Conservation (phyloP, 768 basidiomycete genomes). For the Leucocoprinus leucothites region DNA sequence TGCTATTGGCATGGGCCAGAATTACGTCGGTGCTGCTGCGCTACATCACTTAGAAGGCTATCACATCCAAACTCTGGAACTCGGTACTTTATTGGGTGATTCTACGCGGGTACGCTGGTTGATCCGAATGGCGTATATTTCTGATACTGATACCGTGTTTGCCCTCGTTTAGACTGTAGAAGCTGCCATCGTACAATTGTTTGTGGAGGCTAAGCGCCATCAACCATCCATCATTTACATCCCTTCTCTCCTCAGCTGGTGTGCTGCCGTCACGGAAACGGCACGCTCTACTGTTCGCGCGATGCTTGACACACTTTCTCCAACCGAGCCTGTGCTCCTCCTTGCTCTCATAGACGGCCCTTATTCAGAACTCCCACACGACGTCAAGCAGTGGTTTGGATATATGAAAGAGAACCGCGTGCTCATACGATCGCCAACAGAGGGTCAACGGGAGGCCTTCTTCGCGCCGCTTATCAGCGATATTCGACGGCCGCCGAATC, state of each 20-base stretch:
- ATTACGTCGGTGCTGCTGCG: slow-evolving; percentile 84
- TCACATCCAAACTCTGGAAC: slow-evolving; percentile 90
- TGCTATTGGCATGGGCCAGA: slow-evolving; percentile 84
- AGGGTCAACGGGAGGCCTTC: slow-evolving; percentile 64
- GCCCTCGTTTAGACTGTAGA: slow-evolving; percentile 69
- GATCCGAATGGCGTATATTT: neutral
- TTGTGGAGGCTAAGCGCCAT: slow-evolving; percentile 95
- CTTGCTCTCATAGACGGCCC: slow-evolving; percentile 85
- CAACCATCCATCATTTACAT: slow-evolving; percentile 96
- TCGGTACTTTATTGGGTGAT: slow-evolving; percentile 86
- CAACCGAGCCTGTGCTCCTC: slow-evolving; percentile 91
- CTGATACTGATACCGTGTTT: neutral
- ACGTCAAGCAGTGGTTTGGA: slow-evolving; percentile 93
- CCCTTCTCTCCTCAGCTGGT: slow-evolving; percentile 86
- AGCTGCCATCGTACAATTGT: slow-evolving; percentile 91
- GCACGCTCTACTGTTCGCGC: slow-evolving; percentile 82
- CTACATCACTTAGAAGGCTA: slow-evolving; percentile 95
- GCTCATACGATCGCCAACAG: slow-evolving; percentile 48
- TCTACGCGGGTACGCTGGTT: slow-evolving; percentile 80
- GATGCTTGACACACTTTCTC: slow-evolving; percentile 87
- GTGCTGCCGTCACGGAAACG: slow-evolving; percentile 78
- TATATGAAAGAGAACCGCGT: slow-evolving; percentile 71
- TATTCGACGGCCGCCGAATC: slow-evolving; percentile 71
- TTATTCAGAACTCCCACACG: slow-evolving; percentile 65
- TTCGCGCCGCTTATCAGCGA: slow-evolving; percentile 73